Base-by-base conservation (phyloP, 495 filamentous ascomycete species). In the Penicillium subrubescens region DNA sequence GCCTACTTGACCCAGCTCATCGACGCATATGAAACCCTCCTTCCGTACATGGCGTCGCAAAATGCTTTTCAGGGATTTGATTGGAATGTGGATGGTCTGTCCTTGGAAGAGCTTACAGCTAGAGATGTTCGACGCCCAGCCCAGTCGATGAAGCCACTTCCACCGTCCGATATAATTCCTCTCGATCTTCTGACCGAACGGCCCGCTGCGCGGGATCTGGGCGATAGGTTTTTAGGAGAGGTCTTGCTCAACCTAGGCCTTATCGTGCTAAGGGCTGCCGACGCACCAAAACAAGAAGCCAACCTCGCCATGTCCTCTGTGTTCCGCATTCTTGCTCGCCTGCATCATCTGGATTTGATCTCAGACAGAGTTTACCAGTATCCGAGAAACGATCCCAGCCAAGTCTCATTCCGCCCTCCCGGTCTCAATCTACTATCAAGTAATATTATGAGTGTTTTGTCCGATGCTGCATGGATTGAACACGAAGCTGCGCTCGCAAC, bases 331-430 rank as follows among this genome's bases (percentile, higher is more conserved):
- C 82, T 90, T 62, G 88, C 86, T 23, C 80, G 83, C 55, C 63
- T 90, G 44, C 88, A 90, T 66, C 86, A 87, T 65, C 72, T 79
- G 11, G 85, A 78, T 31, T 71, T 82, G 57, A 78, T 90, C 11
- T 83, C 88, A n/a, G 77, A 83, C 29, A 77, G 79, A n/a, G 78
- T 89, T 1, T 90, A 90, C 66, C 80, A 78, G 62, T 83, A 81
- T 67, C 61, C 67, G 27, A 55, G 44, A 50, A 73, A 71, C 23
- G 68, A 75, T 58, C 56, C 62, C 6, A 77, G 82, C 63, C 67
- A 75, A 19, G 68, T 66, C 39, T 71, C 74, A 5, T 76, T 84
- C 31, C 81, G 87, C 48, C 88, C 88, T 2, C 88, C 88, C 5
- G 84, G 79, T 8, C 75, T 90, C 19, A 77, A 87, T 64, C 54